Evolutionary conservation across 176 grass and related monocot species (phyloP).

Genomic region (Carex pumila): DNA sequence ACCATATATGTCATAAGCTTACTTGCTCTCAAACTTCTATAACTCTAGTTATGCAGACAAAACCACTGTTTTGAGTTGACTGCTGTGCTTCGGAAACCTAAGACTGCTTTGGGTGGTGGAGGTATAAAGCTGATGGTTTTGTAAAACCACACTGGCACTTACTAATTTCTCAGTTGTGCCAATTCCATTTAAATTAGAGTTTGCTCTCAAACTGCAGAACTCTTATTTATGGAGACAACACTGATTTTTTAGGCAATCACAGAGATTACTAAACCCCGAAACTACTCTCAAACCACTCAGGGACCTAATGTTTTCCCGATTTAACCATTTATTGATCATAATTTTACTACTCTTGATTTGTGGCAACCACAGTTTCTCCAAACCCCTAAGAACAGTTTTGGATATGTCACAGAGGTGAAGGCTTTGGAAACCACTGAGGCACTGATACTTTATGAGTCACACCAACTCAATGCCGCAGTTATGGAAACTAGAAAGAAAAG

Average conservation of each 20-base stretch:
- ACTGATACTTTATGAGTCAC: background rate
- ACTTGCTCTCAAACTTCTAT: background rate
- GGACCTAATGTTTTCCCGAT: background rate
- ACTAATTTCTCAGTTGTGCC: background rate
- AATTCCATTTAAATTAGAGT: background rate
- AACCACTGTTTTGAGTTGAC: background rate
- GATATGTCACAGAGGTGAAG: constrained; percentile 1
- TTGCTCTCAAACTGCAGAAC: background rate
- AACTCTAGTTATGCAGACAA: background rate
- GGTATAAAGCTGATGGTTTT: background rate
- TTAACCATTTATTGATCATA: background rate
- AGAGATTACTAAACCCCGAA: background rate
- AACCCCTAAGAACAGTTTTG: background rate
- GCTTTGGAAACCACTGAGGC: background rate
- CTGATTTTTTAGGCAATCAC: background rate
- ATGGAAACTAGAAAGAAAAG: background rate
- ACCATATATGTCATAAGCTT: background rate
- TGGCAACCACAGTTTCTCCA: background rate
- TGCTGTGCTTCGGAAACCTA: background rate
- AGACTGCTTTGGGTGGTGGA: background rate
- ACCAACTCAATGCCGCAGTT: background rate
- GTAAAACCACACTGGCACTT: background rate
- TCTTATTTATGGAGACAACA: background rate
- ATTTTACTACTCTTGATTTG: background rate
- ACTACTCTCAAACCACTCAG: background rate